phyloP scores from a whole-genome alignment of 257 asterid genomes.

The Forsythia viridissima region DNA sequence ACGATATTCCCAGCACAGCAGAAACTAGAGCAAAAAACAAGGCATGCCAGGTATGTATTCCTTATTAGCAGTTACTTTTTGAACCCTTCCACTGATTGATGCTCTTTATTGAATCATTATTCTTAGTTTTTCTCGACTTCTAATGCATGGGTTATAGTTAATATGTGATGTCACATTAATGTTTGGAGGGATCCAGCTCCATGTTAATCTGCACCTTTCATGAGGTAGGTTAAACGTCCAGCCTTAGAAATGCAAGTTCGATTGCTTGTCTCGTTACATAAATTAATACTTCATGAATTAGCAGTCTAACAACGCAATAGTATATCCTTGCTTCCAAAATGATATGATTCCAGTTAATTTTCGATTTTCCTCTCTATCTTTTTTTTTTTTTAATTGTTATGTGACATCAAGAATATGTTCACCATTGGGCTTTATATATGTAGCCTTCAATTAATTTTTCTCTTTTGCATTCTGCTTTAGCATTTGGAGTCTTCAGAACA shows the following conservation, averaged over 20 bases:
- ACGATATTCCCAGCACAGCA: conserved; percentile 97
- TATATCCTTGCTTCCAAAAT: neutral
- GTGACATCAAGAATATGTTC: neutral
- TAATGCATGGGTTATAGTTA: neutral
- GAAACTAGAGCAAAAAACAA: conserved; percentile 98
- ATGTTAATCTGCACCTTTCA: neutral
- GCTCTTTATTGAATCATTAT: conserved; percentile 1
- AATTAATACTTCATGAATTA: neutral
- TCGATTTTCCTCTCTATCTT: neutral
- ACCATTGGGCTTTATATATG: neutral
- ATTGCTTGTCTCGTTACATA: neutral
- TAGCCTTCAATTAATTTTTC: conserved; percentile 1
- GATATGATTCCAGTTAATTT: neutral
- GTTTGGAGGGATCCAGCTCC: neutral
- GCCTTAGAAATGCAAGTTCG: neutral
- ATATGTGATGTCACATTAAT: neutral
- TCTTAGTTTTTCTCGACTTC: conserved; percentile 5
- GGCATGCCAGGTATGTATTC: conserved; percentile 82
- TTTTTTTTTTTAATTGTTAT: neutral
- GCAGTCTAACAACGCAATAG: neutral
- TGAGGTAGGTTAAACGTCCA: neutral
- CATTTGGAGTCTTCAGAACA: neutral
- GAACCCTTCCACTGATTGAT: conserved; percentile 7
- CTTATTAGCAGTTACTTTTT: conserved; percentile 2
- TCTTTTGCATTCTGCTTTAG: neutral